These are phyloP conservation scores for Naganishia liquefaciens DNA, from an alignment of 1,284 basidiomycete species.

Conservation along the genomic window DNA sequence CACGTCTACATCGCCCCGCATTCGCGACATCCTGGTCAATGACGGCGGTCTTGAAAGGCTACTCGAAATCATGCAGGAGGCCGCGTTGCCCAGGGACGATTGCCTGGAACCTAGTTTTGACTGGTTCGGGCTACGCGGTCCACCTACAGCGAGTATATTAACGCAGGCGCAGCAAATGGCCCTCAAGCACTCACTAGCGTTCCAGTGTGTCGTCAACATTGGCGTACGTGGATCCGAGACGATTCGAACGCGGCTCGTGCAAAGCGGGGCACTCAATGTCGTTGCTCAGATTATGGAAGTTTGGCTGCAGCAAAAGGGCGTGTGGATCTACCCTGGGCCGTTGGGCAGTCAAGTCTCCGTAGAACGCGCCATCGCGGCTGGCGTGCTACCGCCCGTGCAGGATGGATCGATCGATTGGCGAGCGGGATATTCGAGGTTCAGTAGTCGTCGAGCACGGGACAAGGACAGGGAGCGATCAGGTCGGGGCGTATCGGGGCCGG, in stretches of 20 bases:
- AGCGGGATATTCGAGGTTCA: conserved; percentile 11
- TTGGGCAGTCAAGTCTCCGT: conserved; percentile 62
- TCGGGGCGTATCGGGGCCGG: not conserved
- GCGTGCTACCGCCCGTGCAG: conserved; percentile 22
- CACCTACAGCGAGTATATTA: conserved; percentile 55
- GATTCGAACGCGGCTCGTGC: conserved; percentile 88
- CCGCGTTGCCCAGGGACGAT: conserved; percentile 56
- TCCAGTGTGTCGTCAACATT: conserved; percentile 97
- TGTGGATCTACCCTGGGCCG: conserved; percentile 50
- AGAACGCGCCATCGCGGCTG: conserved; percentile 58
- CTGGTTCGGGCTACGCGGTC: conserved; percentile 53
- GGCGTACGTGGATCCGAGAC: conserved; percentile 94
- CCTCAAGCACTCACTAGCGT: conserved; percentile 84
- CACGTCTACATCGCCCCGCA: conserved; percentile 93
- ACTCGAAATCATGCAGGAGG: conserved; percentile 86
- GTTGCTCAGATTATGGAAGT: conserved; percentile 92
- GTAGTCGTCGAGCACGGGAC: conserved; percentile 19
- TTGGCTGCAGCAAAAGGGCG: conserved; percentile 78
- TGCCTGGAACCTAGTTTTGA: conserved; percentile 41
- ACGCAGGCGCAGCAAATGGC: conserved; percentile 75
- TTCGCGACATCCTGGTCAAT: conserved; percentile 96
- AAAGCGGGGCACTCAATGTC: conserved; percentile 91
- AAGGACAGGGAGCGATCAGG: conserved; percentile 15
- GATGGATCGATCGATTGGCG: conserved; percentile 26
- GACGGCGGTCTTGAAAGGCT: conserved; percentile 96